Conservation (phyloP, 805 yeast genomes). For the Saturnispora silvae region DNA sequence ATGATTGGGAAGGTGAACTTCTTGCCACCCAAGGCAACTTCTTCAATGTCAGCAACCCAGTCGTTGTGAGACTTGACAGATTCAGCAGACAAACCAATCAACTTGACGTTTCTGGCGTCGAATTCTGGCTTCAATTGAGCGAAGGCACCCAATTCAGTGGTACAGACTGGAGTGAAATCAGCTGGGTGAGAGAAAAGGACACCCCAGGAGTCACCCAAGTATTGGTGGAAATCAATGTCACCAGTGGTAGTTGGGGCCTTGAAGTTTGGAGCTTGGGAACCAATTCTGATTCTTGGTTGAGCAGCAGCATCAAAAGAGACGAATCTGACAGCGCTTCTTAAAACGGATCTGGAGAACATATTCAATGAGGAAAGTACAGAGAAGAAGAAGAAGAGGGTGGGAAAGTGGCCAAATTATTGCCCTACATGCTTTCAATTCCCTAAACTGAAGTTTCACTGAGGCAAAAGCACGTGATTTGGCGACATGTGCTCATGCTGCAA, state of each 20-base stretch:
- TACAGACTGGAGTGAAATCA: conserved; percentile 94
- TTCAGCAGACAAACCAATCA: conserved; percentile 86
- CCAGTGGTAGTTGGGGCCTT: conserved; percentile 76
- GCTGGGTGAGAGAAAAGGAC: conserved; percentile 91
- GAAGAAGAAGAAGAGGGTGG: neutral
- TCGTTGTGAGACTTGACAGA: conserved; percentile 66
- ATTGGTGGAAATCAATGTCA: conserved; percentile 77
- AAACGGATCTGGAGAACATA: conserved; percentile 15
- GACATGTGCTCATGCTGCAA: neutral
- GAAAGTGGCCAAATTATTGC: neutral
- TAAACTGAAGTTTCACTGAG: neutral
- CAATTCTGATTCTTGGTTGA: conserved; percentile 64
- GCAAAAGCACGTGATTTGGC: conserved; percentile 1
- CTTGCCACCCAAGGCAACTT: conserved; percentile 56
- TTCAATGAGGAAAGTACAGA: neutral
- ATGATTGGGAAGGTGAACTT: conserved; percentile 81
- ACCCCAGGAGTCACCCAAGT: conserved; percentile 77
- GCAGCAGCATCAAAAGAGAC: conserved; percentile 39
- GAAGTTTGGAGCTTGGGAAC: conserved; percentile 83
- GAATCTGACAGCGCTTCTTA: conserved; percentile 22
- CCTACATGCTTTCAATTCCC: neutral
- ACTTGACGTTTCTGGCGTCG: conserved; percentile 71
- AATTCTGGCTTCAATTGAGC: conserved; percentile 85
- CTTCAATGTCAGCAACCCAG: conserved; percentile 91
- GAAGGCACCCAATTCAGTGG: conserved; percentile 92